Evolutionary conservation across 257 asterid genomes (phyloP), one percentile per base, ranked within the genome.

Genomic region (Linderniella brevidens): DNA sequence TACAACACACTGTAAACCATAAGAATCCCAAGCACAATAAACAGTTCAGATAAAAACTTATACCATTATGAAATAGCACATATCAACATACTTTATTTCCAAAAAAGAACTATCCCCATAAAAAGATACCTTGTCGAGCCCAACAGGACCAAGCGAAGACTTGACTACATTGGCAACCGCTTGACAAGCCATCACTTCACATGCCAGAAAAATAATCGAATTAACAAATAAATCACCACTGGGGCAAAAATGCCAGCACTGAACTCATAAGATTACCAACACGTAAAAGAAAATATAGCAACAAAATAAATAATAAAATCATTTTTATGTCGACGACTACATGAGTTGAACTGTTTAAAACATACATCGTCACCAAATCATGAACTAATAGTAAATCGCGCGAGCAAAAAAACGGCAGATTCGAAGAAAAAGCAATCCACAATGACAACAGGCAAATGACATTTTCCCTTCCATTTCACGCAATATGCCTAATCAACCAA

Each of bases 81-180:
- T 12, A 9, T 20, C 19, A 44, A 15, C n/a, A 43, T 17, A 7
- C 9, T 5, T 43, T 40, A 16, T 12, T 48, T 16, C 25, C 10
- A 3, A 53, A 40, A n/a, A 3, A 32, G 8, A 9, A 53, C 8
- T 41, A n/a, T 60, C 5, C 7, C 41, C 19, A 14, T 44, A 52
- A 50, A 17, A 19, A 43, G 19, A 13, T 40, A 84, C 98, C 98
- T 88, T 88, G 69, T 88, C 98, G 48, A 88, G 96, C 57, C 98
- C 96, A 51, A 85, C 94, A 1, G 96, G 98, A 54, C 98, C 98
- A 14, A 90, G 92, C 0, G 96, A 90, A 11, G 98, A 81, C 60
- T 90, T 90, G 50, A 90, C 96, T 37, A 84, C 76, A 62, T 88
- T 80, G 5, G 98, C 92, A 38, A 88, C 65, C 4, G 98, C 96